Conservation (phyloP, 495 filamentous ascomycete genomes). For the Neurospora sp. region DNA sequence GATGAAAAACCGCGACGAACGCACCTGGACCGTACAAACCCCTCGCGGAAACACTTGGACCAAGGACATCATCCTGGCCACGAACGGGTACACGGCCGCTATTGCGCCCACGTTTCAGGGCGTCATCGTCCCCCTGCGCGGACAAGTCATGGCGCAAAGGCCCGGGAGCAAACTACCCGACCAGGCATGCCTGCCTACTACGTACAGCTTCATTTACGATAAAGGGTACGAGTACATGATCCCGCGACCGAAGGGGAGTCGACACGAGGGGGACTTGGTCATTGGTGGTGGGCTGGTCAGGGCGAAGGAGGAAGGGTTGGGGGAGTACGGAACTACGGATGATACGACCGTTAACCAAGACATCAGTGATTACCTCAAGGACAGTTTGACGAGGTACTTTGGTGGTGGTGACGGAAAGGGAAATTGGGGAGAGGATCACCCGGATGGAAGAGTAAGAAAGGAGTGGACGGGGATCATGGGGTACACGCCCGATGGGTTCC, state of each 20-base stretch:
- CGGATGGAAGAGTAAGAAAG: conserved; percentile 43
- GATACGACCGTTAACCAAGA: conserved; percentile 46
- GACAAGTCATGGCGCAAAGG: conserved; percentile 55
- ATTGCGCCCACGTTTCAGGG: conserved; percentile 46
- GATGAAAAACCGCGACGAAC: conserved; percentile 12
- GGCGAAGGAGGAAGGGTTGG: conserved; percentile 30
- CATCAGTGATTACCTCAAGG: conserved; percentile 42
- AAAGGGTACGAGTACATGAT: conserved; percentile 60
- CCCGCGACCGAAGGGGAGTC: conserved; percentile 36
- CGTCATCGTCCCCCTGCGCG: conserved; percentile 55
- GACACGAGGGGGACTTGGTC: conserved; percentile 49
- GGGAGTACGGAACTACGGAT: conserved; percentile 44
- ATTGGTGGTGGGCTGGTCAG: conserved; percentile 57
- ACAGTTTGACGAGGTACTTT: conserved; percentile 42
- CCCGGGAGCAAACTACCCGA: conserved; percentile 38
- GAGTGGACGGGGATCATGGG: conserved; percentile 60
- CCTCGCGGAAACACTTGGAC: conserved; percentile 43
- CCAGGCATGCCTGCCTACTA: conserved; percentile 32
- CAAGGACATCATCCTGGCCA: conserved; percentile 51
- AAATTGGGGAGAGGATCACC: conserved; percentile 49
- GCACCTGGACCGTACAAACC: conserved; percentile 41
- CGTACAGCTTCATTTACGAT: conserved; percentile 54
- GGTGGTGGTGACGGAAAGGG: conserved; percentile 15
- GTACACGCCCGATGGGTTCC: conserved; percentile 43
- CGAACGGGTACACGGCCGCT: conserved; percentile 59